Evolutionary conservation across 106 monocot species (phyloP).

Genomic region (Xerophyta viscosa): DNA sequence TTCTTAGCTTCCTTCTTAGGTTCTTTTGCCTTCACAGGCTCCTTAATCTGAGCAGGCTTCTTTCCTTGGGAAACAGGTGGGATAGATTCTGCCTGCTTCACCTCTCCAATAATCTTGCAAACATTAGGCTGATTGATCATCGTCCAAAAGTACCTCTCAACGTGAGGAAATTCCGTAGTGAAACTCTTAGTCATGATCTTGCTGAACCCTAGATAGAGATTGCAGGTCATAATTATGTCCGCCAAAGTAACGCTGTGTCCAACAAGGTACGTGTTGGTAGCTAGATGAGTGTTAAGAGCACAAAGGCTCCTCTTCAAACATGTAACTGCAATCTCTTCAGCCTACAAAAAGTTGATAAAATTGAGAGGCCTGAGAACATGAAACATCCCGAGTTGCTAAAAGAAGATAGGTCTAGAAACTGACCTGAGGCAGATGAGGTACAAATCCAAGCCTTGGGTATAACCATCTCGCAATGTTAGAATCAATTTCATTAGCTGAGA

Average conservation of each 20-base stretch:
- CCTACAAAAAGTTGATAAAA: slow-evolving; percentile 16
- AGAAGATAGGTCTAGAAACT: neutral
- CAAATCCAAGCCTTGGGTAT: slow-evolving; percentile 61
- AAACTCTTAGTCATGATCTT: slow-evolving; percentile 60
- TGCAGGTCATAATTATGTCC: slow-evolving; percentile 73
- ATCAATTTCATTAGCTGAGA: slow-evolving; percentile 62
- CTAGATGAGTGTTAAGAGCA: slow-evolving; percentile 66
- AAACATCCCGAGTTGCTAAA: neutral
- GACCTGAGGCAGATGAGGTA: slow-evolving; percentile 39
- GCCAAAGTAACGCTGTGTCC: slow-evolving; percentile 74
- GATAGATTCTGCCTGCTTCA: slow-evolving; percentile 62
- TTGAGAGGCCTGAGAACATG: neutral
- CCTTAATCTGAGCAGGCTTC: slow-evolving; percentile 42
- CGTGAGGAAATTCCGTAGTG: slow-evolving; percentile 74
- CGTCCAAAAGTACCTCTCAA: slow-evolving; percentile 91
- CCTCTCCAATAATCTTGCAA: slow-evolving; percentile 51
- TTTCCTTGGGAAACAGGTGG: slow-evolving; percentile 41
- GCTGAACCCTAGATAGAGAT: slow-evolving; percentile 40
- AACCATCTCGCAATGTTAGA: slow-evolving; percentile 41
- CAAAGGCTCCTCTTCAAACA: slow-evolving; percentile 54
- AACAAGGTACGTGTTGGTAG: slow-evolving; percentile 66
- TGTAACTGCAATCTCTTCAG: slow-evolving; percentile 52
- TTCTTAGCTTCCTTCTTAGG: slow-evolving; percentile 41
- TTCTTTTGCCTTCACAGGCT: slow-evolving; percentile 42
- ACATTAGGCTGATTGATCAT: slow-evolving; percentile 81